A percentile compares a stretch with the other conserved stretches of the same genome.
Conservation (phyloP, 768 basidiomycete genomes). For the Exsudoporus frostii region DNA sequence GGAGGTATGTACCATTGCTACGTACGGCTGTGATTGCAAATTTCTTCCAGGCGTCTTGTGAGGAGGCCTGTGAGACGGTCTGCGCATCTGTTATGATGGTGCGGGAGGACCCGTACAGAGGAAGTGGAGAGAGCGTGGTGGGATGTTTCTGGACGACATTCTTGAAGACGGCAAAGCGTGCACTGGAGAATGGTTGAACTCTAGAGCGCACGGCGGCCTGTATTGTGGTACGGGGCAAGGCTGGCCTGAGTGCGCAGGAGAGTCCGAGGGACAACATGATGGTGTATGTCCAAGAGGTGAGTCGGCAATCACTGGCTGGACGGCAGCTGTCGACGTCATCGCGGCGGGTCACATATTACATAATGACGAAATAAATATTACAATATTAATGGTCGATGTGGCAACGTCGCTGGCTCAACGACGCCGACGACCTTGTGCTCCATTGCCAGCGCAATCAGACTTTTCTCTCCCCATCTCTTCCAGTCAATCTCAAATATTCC, state of each 20-base stretch:
- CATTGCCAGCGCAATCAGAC: slow-evolving; percentile 67
- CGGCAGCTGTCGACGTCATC: slow-evolving; percentile 14
- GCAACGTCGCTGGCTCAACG: slow-evolving; percentile 51
- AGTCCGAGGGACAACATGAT: slow-evolving; percentile 17
- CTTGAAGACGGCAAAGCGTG: slow-evolving; percentile 14
- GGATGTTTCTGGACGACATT: slow-evolving; percentile 31
- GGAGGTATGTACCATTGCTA: background rate
- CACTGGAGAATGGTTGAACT: slow-evolving; percentile 16
- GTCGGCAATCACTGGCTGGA: slow-evolving; percentile 11
- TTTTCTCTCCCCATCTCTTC: slow-evolving; percentile 52
- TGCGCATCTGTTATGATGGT: slow-evolving; percentile 47
- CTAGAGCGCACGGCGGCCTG: slow-evolving; percentile 21
- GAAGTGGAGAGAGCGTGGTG: slow-evolving; percentile 17
- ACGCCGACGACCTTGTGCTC: slow-evolving; percentile 68
- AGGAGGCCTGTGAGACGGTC: slow-evolving; percentile 34
- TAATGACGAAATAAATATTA: slow-evolving; percentile 1
- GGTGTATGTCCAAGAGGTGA: background rate
- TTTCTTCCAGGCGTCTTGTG: slow-evolving; percentile 46
- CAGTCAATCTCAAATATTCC: slow-evolving; percentile 78
- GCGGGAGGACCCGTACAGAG: slow-evolving; percentile 37
- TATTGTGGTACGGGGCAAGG: slow-evolving; percentile 20
- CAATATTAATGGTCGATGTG: background rate
- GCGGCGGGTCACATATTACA: background rate
- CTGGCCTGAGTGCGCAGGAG: slow-evolving; percentile 5
- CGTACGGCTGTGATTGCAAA: slow-evolving; percentile 55